A percentile compares a stretch with the other conserved stretches of the same genome.
Conservation (phyloP, 495 filamentous ascomycete species). For the Antarctomyces pellizariae region DNA sequence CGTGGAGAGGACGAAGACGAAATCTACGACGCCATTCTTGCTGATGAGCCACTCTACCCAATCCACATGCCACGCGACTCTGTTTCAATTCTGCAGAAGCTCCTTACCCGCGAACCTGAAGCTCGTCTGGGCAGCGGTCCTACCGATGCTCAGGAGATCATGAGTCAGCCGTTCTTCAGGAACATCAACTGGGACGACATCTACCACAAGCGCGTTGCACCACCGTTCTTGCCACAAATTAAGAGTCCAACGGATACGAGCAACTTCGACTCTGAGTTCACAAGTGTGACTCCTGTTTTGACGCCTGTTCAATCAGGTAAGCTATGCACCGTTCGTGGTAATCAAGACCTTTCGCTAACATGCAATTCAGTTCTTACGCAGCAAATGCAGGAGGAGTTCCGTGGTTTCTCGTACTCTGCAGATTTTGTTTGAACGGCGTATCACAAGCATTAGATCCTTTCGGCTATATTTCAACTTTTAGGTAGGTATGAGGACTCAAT, state of each 20-base stretch:
- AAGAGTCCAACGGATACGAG: conserved; percentile 86
- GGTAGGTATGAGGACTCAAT: too few species aligned
- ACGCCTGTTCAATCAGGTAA: conserved; percentile 95
- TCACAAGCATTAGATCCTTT: too few species aligned
- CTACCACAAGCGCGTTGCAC: conserved; percentile 73
- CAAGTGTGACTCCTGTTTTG: conserved; percentile 89
- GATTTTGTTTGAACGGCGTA: conserved; percentile 14
- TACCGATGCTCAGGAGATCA: conserved; percentile 96
- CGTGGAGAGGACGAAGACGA: conserved; percentile 98
- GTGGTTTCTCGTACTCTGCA: conserved; percentile 76
- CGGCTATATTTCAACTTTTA: too few species aligned
- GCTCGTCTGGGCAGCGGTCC: conserved; percentile 79
- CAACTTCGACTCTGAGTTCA: conserved; percentile 98
- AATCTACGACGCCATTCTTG: conserved; percentile 97
- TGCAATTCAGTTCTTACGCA: conserved; percentile 63
- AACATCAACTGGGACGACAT: conserved; percentile 98
- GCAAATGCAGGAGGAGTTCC: conserved; percentile 99
- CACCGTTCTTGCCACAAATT: conserved; percentile 78
- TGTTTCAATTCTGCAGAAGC: conserved; percentile 92
- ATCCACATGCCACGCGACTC: conserved; percentile 98
- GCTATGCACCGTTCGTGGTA: conserved; percentile 13
- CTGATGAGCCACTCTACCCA: conserved; percentile 91
- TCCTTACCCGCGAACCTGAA: conserved; percentile 87
- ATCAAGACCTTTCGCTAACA: conserved; percentile 8
- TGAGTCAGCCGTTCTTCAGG: conserved; percentile 95